Conservation (phyloP, 2,329 filamentous ascomycete species). For the Truncatella angustata region DNA sequence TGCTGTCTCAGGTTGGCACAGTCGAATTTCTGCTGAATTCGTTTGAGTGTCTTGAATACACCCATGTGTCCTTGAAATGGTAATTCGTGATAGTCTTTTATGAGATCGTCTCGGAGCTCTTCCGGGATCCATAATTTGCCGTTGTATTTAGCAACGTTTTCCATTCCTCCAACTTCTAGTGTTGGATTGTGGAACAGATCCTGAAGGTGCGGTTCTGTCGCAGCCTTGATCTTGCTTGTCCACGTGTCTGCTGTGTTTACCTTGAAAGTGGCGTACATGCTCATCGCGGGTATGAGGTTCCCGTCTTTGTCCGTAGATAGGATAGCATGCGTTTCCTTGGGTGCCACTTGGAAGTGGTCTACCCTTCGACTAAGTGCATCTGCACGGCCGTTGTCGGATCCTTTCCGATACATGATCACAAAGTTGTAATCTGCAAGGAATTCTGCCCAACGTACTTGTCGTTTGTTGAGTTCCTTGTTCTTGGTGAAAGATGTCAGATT, state of each 20-base stretch:
- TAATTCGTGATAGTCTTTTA: neutral
- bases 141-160: neutral
- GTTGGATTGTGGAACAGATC: too few relatives aligned
- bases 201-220: neutral
- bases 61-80: neutral
- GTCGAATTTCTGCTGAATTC: neutral
- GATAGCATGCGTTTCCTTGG: neutral
- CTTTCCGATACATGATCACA: neutral
- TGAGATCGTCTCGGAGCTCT: neutral
- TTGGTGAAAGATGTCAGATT: slow-evolving; percentile 15
- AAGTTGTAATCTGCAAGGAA: neutral
- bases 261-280: neutral
- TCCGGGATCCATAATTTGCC: neutral
- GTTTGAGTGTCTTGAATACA: neutral
- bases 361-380: neutral
- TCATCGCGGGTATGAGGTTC: neutral
- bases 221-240: neutral
- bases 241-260: neutral
- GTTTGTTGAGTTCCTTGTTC: slow-evolving; percentile 6
- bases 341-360: neutral
- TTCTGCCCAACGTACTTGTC: slow-evolving; percentile 10
- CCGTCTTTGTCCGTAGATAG: neutral
- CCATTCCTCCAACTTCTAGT: neutral
- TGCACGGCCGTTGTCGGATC: neutral
- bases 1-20: neutral